Evolutionary conservation across 1,284 basidiomycete genomes (phyloP).

Genomic region (Xanthoconium separans): DNA sequence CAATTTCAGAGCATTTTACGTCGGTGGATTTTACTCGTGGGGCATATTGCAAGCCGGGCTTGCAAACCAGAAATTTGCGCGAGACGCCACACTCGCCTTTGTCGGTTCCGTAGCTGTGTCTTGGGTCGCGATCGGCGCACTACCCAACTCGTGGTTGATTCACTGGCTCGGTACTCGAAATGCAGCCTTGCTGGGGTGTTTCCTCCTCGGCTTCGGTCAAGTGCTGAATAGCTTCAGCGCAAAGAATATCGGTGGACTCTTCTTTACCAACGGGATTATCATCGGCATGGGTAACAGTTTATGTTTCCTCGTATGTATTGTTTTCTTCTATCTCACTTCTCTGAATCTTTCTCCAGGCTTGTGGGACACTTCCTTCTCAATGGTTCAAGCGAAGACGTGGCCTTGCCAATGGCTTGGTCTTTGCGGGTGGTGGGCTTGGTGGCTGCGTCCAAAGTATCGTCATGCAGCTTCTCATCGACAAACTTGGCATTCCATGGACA

Average conservation of each 20-base stretch:
- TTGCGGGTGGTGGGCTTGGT: conserved; percentile 35
- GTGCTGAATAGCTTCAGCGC: conserved; percentile 31
- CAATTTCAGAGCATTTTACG: conserved; percentile 21
- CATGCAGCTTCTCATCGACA: conserved; percentile 31
- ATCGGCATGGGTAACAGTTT: conserved; percentile 21
- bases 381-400: conserved; percentile 34
- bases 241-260: conserved; percentile 25
- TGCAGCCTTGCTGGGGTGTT: conserved; percentile 25
- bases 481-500: conserved; percentile 33
- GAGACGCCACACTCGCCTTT: conserved; percentile 30
- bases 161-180: conserved; percentile 27
- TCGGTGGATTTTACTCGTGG: conserved; percentile 32
- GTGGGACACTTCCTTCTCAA: conserved; percentile 33
- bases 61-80: conserved; percentile 21
- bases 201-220: conserved; percentile 26
- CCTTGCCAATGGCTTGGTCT: conserved; percentile 35
- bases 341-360: conserved; percentile 17
- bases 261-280: conserved; percentile 30
- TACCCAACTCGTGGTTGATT: conserved; percentile 30
- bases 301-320: conserved; percentile 23
- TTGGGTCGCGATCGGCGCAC: conserved; percentile 29
- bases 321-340: neutral
- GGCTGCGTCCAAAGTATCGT: conserved; percentile 31
- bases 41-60: conserved; percentile 31
- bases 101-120: conserved; percentile 32